Conservation (phyloP, 306 rosid genomes). For the Rubus parviflorus region DNA sequence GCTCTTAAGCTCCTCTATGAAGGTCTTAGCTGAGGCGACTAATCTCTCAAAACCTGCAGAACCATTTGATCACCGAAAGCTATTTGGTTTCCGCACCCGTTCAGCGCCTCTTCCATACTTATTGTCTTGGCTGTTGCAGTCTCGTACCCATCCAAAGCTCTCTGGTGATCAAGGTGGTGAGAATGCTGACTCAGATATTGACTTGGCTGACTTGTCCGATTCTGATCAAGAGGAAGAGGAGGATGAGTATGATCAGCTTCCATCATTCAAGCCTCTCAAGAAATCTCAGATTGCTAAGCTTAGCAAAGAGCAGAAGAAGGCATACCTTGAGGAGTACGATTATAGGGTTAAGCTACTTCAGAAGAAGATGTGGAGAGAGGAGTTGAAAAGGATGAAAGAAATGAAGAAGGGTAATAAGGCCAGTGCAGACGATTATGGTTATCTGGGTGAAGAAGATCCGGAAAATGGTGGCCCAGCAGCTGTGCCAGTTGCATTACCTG, state of each 20-base stretch:
- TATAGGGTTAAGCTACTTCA: slow-evolving; percentile 93
- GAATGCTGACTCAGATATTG: slow-evolving; percentile 86
- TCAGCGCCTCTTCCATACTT: slow-evolving; percentile 92
- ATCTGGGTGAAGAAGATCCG: slow-evolving; percentile 71
- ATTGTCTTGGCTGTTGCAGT: slow-evolving; percentile 84
- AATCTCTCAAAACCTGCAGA: slow-evolving; percentile 75
- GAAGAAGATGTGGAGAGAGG: slow-evolving; percentile 96
- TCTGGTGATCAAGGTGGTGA: slow-evolving; percentile 89
- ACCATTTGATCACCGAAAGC: slow-evolving; percentile 68
- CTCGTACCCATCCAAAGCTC: slow-evolving; percentile 89
- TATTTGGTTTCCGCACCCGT: slow-evolving; percentile 86
- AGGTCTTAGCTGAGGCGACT: slow-evolving; percentile 74
- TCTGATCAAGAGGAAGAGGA: slow-evolving; percentile 88
- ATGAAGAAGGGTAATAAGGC: slow-evolving; percentile 73
- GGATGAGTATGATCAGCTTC: slow-evolving; percentile 95
- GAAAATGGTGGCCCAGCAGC: slow-evolving; percentile 88
- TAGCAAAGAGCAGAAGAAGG: slow-evolving; percentile 74
- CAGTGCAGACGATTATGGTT: slow-evolving; percentile 44
- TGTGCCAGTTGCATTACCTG: slow-evolving; percentile 94
- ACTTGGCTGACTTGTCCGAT: slow-evolving; percentile 83
- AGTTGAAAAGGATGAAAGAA: slow-evolving; percentile 88
- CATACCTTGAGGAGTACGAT: slow-evolving; percentile 91
- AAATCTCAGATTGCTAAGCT: slow-evolving; percentile 86
- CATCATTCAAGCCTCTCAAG: slow-evolving; percentile 90
- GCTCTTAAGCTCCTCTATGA: slow-evolving; percentile 87